Base-by-base conservation (phyloP, 805 yeast genomes). In the Vanderwaltozyma polyspora region DNA sequence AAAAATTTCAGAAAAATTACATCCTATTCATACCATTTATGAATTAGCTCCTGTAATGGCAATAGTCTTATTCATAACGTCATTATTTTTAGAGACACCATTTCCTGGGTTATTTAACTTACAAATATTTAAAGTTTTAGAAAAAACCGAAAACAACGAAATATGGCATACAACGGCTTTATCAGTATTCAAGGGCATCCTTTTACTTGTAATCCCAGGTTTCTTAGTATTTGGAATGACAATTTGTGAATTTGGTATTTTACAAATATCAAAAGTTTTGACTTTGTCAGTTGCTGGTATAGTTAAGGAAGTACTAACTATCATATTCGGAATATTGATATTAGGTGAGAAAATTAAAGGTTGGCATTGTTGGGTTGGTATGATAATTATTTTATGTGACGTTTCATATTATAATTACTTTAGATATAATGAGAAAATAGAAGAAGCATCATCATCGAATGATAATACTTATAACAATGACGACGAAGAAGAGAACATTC, bases 241-340 rank as follows among this genome's bases (percentile, higher is more conserved):
- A 0, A 59, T 85, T 2, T 74, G 83, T 46, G 98, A 89, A 56
- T 87, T 83, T 60, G 76, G 81, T 37, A 72, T 91, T 6, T 67
- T 91, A 34, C 79, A 81, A 36, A 73, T 78, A 28, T 82, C 95
- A 0, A 81, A 84, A 36, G 85, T 91, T 11, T 66, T 87, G 29
- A 87, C 98, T 0, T 60, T 91, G 21, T 78, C 93, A 5, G 74
- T 91, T 28, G 94, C 93, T 0, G 98, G 98, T 1, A 82, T 91
- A 13, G 82, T 89, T 55, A 91, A 91, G 53, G 98, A 91, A 55
- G 65, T 91, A 12, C 63, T 87, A 31, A 91, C 98, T 0, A 85
- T 91, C 25, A 47, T 71, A 22, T 67, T 79, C 1, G 74, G 89
- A 37, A 59, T 70, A 22, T 42, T 84, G 5, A 66, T 87, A 2